Evolutionary conservation across 1,284 basidiomycete species (phyloP), one percentile per base, ranked within the genome.

Genomic region (Porogramme epimiltina): DNA sequence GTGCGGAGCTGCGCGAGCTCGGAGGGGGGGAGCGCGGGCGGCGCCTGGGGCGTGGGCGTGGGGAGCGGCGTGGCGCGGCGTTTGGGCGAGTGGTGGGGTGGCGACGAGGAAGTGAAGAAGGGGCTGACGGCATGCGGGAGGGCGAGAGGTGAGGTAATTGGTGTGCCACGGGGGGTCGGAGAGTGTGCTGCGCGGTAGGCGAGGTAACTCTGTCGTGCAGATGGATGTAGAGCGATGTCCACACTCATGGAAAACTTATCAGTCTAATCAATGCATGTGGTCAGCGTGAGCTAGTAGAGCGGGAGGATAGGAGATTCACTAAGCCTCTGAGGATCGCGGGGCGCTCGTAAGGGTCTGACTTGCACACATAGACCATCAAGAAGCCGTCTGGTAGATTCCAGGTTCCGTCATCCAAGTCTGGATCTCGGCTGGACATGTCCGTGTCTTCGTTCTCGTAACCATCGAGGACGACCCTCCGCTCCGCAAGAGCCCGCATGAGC

Each of bases 331-430:
- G 76, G 31, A 91, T 78, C 0, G 71, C 65, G 0, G 89, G 89
- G 51, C 85, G 73, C 62, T 89, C 86, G 45, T 72, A 72, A 1
- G 79, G 70, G 64, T 89, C 79, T 54, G 75, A 70, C 16, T 81
- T 77, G 67, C 86, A 89, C 5, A 93, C 81, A 59, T 87, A 90
- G 2, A 92, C 77, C 48, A 85, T 67, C 31, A 91, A 72, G 63
- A 92, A 93, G 1, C 78, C 80, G 5, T 82, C 74, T 1, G 90
- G 89, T n/a, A 91, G 66, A 49, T 77, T 76, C 76, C 82, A 83
- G 0, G 70, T 66, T 23, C 74, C 70, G 41, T 74, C 74, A 11
- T 58, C 55, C n/a, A 36, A 42, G 3, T 59, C 54, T 1, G n/a
- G 16, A 37, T 70, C 69, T 42, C 69, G 68, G 23, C 65, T 67